These are phyloP conservation scores for Citeromyces matritensis DNA, from an alignment of 805 yeast genomes.

Conservation along the genomic window DNA sequence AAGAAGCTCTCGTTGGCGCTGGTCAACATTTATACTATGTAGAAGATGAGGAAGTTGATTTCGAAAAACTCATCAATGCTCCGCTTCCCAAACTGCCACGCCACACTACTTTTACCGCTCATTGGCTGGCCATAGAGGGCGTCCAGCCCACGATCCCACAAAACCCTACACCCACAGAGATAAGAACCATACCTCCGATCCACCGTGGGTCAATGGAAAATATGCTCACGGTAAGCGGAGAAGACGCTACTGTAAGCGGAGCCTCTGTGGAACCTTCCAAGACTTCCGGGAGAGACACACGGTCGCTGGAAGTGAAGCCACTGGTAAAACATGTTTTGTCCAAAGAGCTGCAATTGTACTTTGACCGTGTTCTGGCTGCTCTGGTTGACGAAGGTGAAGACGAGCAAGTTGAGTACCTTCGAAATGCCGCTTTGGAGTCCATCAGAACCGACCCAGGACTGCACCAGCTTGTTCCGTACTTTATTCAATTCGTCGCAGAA, in stretches of 20 bases:
- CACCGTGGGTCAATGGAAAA: constrained; percentile 73
- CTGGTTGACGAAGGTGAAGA: constrained; percentile 34
- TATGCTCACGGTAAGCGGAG: constrained; percentile 24
- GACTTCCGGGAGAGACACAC: constrained; percentile 13
- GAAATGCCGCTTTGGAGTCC: constrained; percentile 72
- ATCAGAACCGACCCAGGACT: constrained; percentile 87
- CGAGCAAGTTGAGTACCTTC: constrained; percentile 36
- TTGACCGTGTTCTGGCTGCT: constrained; percentile 79
- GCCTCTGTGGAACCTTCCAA: constrained; percentile 2
- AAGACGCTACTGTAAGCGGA: constrained; percentile 11
- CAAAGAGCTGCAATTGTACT: constrained; percentile 84
- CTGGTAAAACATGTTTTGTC: constrained; percentile 90
- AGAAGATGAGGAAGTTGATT: constrained; percentile 85
- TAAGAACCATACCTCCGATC: constrained; percentile 61
- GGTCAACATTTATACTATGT: constrained; percentile 90
- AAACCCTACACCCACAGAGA: constrained; percentile 76
- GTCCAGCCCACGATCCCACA: constrained; percentile 97
- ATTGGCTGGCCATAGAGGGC: constrained; percentile 97
- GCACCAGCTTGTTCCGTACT: constrained; percentile 92
- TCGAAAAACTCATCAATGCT: constrained; percentile 83
- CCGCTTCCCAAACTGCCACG: constrained; percentile 95
- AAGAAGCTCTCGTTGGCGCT: constrained; percentile 78
- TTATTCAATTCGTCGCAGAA: constrained; percentile 91
- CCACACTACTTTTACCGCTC: constrained; percentile 83
- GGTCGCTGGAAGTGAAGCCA: constrained; percentile 61